Evolutionary conservation across 257 asterid species (phyloP), one percentile per base, ranked within the genome.

Genomic region (Solanum clarkiae): DNA sequence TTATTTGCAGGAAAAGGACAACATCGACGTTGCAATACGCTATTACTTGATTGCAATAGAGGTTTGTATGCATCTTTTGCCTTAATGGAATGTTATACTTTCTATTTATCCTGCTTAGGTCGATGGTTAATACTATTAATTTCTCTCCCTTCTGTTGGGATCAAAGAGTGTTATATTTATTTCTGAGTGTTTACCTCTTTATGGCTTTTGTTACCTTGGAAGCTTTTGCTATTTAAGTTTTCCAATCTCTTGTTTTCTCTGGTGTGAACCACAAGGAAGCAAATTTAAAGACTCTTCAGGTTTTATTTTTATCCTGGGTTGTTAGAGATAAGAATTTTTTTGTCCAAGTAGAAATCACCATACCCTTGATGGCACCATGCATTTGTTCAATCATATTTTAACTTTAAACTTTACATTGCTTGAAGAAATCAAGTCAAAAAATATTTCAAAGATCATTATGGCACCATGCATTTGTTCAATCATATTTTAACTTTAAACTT

Each of bases 1-100:
- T 81, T 89, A 13, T 11, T 47, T 49, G 65, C 97, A 97, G 99
- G 99, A 97, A 90, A 97, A 97, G 88, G 98, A 98, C 89, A 94
- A 97, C 77, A 92, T 97, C 10, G 99, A 97, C 84, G 87, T 92
- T 62, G 99, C 99, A 84, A 93, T 97, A 89, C 99, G 95, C 85
- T 97, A 93, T 90, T 97, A 97, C 92, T 89, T 97, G 92, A 83
- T 92, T 86, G 99, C 99, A 13, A 97, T 97, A 81, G 99, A 97
- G 99, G 99, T 97, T 82, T 77, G 95, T 88, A 70, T 80, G 85
- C 86, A 66, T 79, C 79, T 55, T 57, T 75, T 79, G 29, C 82
- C 6, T 9, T 29, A 2, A 51, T 42, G 8, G 65, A 79, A 79
- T 79, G 16, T 79, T 49, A 26, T 53, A n/a, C 53, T 5, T 53